These are phyloP conservation scores for Limonium bicolor DNA, from an alignment of 148 eudicot species.

Conservation along the genomic window DNA sequence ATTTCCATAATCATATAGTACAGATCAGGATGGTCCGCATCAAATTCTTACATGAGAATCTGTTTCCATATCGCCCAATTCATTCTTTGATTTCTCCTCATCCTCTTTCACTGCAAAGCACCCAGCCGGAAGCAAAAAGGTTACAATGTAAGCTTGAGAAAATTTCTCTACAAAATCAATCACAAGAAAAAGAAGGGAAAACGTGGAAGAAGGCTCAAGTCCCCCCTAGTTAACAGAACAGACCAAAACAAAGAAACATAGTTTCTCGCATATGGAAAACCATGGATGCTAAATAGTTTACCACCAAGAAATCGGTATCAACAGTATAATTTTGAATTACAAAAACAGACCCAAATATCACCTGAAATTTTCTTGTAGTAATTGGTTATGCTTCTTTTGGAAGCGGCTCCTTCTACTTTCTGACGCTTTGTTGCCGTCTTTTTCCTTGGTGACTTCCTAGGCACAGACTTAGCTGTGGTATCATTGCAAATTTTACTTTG, in stretches of 20 bases:
- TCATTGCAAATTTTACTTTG: slow-evolving; percentile 8
- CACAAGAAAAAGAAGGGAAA: no score
- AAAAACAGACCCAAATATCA: no score
- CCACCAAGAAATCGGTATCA: no score
- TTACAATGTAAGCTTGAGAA: no score
- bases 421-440: slow-evolving; percentile 17
- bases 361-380: slow-evolving; percentile 11
- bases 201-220: no score
- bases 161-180: no score
- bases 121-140: slow-evolving; percentile 1
- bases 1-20: no score
- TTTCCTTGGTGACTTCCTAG: slow-evolving; percentile 11
- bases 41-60: slow-evolving; percentile 24
- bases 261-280: no score
- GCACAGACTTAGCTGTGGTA: slow-evolving; percentile 7
- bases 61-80: slow-evolving; percentile 13
- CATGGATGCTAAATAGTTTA: no score
- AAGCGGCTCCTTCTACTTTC: slow-evolving; percentile 17
- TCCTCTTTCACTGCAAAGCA: slow-evolving; percentile 21
- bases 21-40: neutral
- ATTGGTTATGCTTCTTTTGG: slow-evolving; percentile 30
- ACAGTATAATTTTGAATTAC: no score
- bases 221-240: no score
- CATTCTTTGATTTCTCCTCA: slow-evolving; percentile 12
- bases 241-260: no score